Conservation (phyloP, 768 basidiomycete species). For the Lactarius tabidus region DNA sequence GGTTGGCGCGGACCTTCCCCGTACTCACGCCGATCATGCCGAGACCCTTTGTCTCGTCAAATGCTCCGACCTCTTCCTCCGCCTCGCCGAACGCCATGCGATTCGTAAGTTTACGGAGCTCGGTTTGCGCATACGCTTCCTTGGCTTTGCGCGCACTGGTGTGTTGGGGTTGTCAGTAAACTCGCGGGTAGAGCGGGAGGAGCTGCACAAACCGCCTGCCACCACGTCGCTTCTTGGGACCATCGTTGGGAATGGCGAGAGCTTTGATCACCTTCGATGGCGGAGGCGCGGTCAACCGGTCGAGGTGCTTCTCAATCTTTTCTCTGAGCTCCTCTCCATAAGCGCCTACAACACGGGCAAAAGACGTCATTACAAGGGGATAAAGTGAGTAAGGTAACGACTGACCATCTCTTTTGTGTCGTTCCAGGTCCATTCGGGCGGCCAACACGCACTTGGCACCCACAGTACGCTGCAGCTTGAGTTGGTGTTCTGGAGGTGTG, state of each 20-base stretch:
- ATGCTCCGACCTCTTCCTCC: constrained; percentile 94
- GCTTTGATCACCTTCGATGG: constrained; percentile 93
- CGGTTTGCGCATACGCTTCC: constrained; percentile 95
- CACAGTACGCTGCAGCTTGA: constrained; percentile 89
- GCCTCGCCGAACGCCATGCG: constrained; percentile 93
- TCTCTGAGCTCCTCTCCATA: constrained; percentile 79
- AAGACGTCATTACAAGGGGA: not conserved
- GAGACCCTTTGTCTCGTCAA: constrained; percentile 95
- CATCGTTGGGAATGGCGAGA: constrained; percentile 90
- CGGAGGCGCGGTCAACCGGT: constrained; percentile 88
- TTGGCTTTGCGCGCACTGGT: constrained; percentile 93
- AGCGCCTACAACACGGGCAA: constrained; percentile 42
- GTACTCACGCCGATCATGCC: constrained; percentile 91
- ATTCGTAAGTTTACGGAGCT: constrained; percentile 95
- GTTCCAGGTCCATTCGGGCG: constrained; percentile 91
- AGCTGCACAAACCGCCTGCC: constrained; percentile 71
- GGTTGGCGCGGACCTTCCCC: constrained; percentile 85
- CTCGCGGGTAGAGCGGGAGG: not conserved
- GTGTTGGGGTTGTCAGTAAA: constrained; percentile 4
- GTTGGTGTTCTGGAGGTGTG: constrained; percentile 84
- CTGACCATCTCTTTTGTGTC: constrained; percentile 74
- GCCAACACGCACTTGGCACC: constrained; percentile 90
- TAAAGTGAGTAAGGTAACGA: not conserved
- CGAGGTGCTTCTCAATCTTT: constrained; percentile 91
- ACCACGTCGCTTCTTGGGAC: constrained; percentile 91